Evolutionary conservation across 345 rosid genomes (phyloP).

Genomic region (Theobroma cacao): DNA sequence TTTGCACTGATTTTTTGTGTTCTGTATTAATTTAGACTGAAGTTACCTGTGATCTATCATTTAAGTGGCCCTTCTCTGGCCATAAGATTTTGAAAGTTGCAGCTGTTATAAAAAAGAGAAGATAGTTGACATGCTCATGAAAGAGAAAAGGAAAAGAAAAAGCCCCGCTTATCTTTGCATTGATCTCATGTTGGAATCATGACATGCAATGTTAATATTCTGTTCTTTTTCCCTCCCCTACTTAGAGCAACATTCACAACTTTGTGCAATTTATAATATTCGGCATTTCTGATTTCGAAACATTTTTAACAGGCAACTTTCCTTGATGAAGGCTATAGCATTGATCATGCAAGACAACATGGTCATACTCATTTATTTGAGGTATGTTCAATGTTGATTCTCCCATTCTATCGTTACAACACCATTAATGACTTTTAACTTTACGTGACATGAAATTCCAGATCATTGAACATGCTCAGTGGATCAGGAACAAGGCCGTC

Average conservation of each 20-base stretch:
- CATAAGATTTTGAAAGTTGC: neutral
- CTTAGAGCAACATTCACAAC: neutral
- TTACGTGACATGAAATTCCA: conserved; percentile 29
- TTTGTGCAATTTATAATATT: conserved; percentile 1
- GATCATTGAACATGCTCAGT: conserved; percentile 80
- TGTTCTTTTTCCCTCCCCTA: neutral
- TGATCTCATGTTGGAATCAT: neutral
- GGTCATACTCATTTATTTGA: conserved; percentile 87
- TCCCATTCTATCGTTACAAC: neutral
- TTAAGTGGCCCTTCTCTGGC: neutral
- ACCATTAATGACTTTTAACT: neutral
- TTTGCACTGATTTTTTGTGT: neutral
- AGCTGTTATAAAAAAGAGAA: neutral
- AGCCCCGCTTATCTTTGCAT: neutral
- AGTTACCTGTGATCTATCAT: neutral
- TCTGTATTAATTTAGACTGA: neutral
- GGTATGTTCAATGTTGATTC: conserved; percentile 38
- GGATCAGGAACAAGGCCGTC: conserved; percentile 81
- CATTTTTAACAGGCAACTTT: conserved; percentile 75
- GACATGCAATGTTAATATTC: neutral
- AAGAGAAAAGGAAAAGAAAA: neutral
- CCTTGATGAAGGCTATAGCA: conserved; percentile 65
- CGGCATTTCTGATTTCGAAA: neutral
- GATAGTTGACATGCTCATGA: conserved; percentile 9
- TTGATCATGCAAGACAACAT: conserved; percentile 71